Percentiles rank a stretch among this genome's conserved stretches.
Evolutionary conservation across 2,329 filamentous ascomycete genomes (phyloP).

Genomic region (Botryotinia calthae): DNA sequence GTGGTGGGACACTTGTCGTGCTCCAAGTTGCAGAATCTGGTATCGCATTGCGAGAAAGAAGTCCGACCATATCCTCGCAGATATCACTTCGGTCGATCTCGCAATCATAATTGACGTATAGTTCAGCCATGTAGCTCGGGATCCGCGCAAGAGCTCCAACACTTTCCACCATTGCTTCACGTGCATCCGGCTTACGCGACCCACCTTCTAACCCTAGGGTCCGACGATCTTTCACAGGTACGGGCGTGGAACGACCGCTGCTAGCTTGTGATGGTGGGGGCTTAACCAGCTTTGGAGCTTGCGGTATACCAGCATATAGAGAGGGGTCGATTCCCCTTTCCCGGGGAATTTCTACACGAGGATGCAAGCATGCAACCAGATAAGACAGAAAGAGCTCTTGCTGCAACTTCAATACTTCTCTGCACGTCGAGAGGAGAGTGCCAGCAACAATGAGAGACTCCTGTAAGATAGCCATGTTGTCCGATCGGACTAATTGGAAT

Average conservation of each 20-base stretch:
- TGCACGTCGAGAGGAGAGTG: conserved; percentile 85
- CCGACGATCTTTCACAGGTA: conserved; percentile 87
- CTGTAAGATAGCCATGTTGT: conserved; percentile 92
- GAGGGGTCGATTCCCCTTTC: conserved; percentile 88
- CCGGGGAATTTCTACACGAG: conserved; percentile 87
- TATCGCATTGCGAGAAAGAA: conserved; percentile 89
- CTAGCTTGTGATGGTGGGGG: conserved; percentile 67
- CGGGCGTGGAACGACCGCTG: conserved; percentile 85
- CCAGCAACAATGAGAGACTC: conserved; percentile 90
- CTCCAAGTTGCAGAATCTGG: conserved; percentile 98
- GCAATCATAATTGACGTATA: conserved; percentile 98
- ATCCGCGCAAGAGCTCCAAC: conserved; percentile 89
- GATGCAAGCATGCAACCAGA: conserved; percentile 88
- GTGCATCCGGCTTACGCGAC: conserved; percentile 85
- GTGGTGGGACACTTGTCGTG: conserved; percentile 92
- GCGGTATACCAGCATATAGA: conserved; percentile 89
- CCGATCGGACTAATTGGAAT: conserved; percentile 93
- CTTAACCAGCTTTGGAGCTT: conserved; percentile 83
- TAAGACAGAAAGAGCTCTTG: conserved; percentile 96
- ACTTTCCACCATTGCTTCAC: conserved; percentile 98
- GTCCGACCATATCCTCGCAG: conserved; percentile 91
- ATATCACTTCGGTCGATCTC: conserved; percentile 87
- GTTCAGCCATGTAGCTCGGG: conserved; percentile 88
- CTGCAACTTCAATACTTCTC: conserved; percentile 87
- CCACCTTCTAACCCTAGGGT: conserved; percentile 91